These are phyloP conservation scores for Ogataea neopini DNA, from an alignment of 805 yeast genomes.

Conservation along the genomic window DNA sequence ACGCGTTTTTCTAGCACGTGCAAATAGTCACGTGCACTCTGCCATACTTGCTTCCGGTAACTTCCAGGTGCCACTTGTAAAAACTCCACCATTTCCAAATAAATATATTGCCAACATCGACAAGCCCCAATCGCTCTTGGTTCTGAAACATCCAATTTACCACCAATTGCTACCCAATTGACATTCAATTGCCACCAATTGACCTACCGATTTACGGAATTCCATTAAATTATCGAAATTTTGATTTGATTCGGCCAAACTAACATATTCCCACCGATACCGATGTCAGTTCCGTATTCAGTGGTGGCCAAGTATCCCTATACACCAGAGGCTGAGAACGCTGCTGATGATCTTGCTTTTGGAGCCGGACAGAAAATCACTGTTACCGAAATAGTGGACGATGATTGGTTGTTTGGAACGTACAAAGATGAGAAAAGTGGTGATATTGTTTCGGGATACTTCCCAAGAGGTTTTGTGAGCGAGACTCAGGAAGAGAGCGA, in stretches of 20 bases:
- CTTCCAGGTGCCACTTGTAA: not conserved
- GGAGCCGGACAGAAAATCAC: conserved; percentile 65
- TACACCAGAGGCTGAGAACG: conserved; percentile 47
- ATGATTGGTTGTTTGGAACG: conserved; percentile 85
- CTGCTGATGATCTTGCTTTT: conserved; percentile 82
- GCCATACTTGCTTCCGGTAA: not conserved
- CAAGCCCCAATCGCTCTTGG: not conserved
- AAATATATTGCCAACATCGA: not conserved
- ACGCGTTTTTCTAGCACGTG: not conserved
- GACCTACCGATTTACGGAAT: too few relatives aligned
- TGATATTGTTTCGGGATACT: conserved; percentile 62
- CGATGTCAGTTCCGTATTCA: conserved; percentile 31
- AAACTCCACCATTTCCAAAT: not conserved
- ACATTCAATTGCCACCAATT: not conserved
- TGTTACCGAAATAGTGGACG: conserved; percentile 82
- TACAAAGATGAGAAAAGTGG: conserved; percentile 48
- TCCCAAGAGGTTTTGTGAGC: conserved; percentile 90
- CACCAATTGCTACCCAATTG: not conserved
- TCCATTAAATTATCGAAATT: too few relatives aligned
- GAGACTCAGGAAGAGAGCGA: conserved; percentile 31
- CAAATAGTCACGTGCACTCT: too few relatives aligned
- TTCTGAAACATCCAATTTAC: not conserved
- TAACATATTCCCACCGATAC: not conserved
- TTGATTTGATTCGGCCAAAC: not conserved
- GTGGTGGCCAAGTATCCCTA: conserved; percentile 35